These are phyloP conservation scores for Talaromyces nanjingensis DNA, from an alignment of 495 filamentous ascomycete genomes.

Conservation along the genomic window DNA sequence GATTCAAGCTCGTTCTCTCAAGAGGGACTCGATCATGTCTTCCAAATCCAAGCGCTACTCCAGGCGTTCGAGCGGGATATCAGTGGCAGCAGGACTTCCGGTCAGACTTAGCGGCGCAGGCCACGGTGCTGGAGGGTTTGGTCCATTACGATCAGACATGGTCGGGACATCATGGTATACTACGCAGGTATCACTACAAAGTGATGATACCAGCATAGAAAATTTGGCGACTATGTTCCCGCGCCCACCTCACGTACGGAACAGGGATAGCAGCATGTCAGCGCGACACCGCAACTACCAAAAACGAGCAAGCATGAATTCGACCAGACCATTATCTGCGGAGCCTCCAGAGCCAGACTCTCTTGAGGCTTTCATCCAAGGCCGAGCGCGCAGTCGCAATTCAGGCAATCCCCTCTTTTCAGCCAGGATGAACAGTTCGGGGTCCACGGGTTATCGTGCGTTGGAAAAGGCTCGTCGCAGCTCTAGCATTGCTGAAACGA, in stretches of 20 bases:
- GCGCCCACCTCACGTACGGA: conserved; percentile 26
- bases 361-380: conserved; percentile 39
- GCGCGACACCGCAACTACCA: conserved; percentile 17
- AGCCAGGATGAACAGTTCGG: conserved; percentile 28
- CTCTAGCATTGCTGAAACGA: conserved; percentile 33
- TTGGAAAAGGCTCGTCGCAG: conserved; percentile 31
- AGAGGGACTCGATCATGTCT: conserved; percentile 35
- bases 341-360: conserved; percentile 36
- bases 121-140: conserved; percentile 43
- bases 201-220: conserved; percentile 30
- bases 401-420: conserved; percentile 39
- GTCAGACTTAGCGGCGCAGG: conserved; percentile 39
- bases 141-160: conserved; percentile 36
- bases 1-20: conserved; percentile 32
- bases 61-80: conserved; percentile 39
- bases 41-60: conserved; percentile 35
- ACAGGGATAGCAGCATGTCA: conserved; percentile 23
- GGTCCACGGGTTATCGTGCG: conserved; percentile 29
- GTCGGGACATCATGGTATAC: conserved; percentile 45
- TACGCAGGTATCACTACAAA: conserved; percentile 28
- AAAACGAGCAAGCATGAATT: conserved; percentile 27
- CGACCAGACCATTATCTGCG: conserved; percentile 21
- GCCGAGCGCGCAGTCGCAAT: conserved; percentile 36
- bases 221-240: conserved; percentile 34
- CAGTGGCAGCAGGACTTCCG: conserved; percentile 30